Base-by-base conservation (phyloP, 2,329 filamentous ascomycete species). In the Trichoderma sp. region DNA sequence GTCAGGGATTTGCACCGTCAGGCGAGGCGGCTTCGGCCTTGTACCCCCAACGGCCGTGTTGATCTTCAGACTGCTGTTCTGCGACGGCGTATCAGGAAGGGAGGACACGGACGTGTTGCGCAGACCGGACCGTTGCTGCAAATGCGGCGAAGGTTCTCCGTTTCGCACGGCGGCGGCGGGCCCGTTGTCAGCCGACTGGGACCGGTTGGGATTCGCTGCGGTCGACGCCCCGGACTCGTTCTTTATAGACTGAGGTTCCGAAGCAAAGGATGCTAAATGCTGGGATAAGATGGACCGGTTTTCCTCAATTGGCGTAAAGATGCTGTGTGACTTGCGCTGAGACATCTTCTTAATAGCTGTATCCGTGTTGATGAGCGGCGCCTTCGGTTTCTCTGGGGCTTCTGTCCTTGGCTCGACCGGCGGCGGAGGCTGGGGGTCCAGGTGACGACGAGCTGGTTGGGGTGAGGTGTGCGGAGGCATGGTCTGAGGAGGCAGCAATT, bases 261-360 rank as follows among this genome's bases (percentile, higher is more conserved):
- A 82, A 10, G 86, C 83, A 69, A 90, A 89, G 1, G 85, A 85
- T 17, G 87, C 88, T 68, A 91, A 88, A 75, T 97, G 93, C 69
- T 94, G 91, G 14, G 92, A 92, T 50, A 97, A 79, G 66, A 97
- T 89, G 1, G 93, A 97, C 56, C 91, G 86, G 71, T 90, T 93
- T 74, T 97, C 93, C 72, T 98, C 95, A 68, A 99, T 96, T 0
- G 95, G 95, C 0, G 95, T 99, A 74, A 98, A 98, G 66, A 99
- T 98, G 76, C 93, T 97, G 74, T 93, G 90, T 24, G 90, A 89
- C 75, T 93, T 93, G 41, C 91, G 88, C 72, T 89, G 90, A 2
- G 90, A 88, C 68, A 91, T 80, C 70, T 85, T 87, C 76, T 85
- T 86, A 68, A 87, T 83, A 19, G 79, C 79, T 43, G 77, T 76